These are phyloP conservation scores for Debaryomycetaceae sp. DNA, from an alignment of 1,139 yeast genomes.

Conservation along the genomic window DNA sequence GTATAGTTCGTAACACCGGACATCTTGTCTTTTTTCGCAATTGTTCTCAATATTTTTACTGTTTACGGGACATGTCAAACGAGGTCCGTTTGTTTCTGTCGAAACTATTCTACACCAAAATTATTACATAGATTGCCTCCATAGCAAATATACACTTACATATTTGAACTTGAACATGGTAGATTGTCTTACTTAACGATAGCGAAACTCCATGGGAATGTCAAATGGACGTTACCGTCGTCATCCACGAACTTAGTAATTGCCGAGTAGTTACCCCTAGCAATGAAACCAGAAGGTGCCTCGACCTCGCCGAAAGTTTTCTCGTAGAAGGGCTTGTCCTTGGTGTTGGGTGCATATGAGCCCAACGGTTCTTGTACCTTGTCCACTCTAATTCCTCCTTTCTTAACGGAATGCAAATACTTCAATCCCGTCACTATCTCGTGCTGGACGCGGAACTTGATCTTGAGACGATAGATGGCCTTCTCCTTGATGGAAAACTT, in stretches of 20 bases:
- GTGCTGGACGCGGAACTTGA: conserved; percentile 83
- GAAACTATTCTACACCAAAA: background rate
- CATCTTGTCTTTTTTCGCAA: too few relatives aligned
- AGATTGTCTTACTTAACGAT: conserved; percentile 49
- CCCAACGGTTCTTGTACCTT: conserved; percentile 87
- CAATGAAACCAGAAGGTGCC: conserved; percentile 88
- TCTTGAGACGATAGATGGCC: conserved; percentile 66
- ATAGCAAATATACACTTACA: background rate
- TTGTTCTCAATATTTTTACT: too few relatives aligned
- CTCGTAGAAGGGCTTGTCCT: conserved; percentile 76
- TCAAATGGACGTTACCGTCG: conserved; percentile 71
- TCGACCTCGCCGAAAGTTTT: conserved; percentile 79
- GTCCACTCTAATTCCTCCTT: conserved; percentile 85
- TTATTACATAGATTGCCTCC: background rate
- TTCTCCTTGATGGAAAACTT: conserved; percentile 77
- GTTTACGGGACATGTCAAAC: too few relatives aligned
- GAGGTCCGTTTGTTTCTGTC: too few relatives aligned
- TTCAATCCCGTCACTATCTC: conserved; percentile 89
- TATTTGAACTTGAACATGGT: background rate
- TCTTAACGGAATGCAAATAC: conserved; percentile 80
- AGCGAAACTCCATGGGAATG: conserved; percentile 83
- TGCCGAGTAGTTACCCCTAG: conserved; percentile 83
- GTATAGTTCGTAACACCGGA: too few relatives aligned
- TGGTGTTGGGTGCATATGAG: conserved; percentile 87
- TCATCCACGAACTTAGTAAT: conserved; percentile 83